These are phyloP conservation scores for Candida saitoana DNA, from an alignment of 805 yeast species.

Conservation along the genomic window DNA sequence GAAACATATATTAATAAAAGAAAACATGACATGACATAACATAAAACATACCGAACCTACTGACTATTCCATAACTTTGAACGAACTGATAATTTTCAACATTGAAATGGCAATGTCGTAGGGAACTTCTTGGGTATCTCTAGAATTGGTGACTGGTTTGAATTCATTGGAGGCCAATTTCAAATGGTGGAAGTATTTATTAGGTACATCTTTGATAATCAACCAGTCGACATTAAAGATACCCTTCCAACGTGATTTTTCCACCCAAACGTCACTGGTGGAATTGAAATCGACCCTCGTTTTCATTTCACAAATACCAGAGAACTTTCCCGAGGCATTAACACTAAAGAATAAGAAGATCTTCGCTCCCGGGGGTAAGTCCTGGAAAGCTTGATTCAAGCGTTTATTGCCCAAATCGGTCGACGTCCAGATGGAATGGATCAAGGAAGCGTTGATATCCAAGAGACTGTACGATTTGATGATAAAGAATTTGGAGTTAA, in stretches of 20 bases:
- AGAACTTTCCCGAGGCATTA: conserved; percentile 53
- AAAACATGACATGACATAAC: conserved; percentile 1
- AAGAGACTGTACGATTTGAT: conserved; percentile 50
- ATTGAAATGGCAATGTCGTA: conserved; percentile 44
- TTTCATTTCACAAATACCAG: conserved; percentile 57
- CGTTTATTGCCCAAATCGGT: conserved; percentile 55
- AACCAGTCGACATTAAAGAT: conserved; percentile 54
- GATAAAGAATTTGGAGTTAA: conserved; percentile 38
- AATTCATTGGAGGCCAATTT: conserved; percentile 42
- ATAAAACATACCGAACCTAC: not conserved
- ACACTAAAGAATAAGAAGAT: conserved; percentile 55
- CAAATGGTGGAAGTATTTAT: conserved; percentile 43
- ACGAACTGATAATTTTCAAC: conserved; percentile 40
- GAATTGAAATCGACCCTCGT: conserved; percentile 30
- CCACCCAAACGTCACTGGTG: conserved; percentile 44
- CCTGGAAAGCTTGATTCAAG: conserved; percentile 41
- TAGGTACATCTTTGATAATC: conserved; percentile 47
- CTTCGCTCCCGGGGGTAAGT: conserved; percentile 21
- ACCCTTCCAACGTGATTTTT: conserved; percentile 48
- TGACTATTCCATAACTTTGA: conserved; percentile 10
- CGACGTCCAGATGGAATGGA: conserved; percentile 55
- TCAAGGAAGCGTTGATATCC: conserved; percentile 48
- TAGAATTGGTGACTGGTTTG: conserved; percentile 53
- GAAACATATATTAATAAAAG: not conserved
- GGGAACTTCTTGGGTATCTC: conserved; percentile 61